A percentile compares a stretch with the other conserved stretches of the same genome.
These are phyloP conservation scores for Chamaecyparis obtusa DNA, from an alignment of 75 land plant genomes.

Conservation along the genomic window DNA sequence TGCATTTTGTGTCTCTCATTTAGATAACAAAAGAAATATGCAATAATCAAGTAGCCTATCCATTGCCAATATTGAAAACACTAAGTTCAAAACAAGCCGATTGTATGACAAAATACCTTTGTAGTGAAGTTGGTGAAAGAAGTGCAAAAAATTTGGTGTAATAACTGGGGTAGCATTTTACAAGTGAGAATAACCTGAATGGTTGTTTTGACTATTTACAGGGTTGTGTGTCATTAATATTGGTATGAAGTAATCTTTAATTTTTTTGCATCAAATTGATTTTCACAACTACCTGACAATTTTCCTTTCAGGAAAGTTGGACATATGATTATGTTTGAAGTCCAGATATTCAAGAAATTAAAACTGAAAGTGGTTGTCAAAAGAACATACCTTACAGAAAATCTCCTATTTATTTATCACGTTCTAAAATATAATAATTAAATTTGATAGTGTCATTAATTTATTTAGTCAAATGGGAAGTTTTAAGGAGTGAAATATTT, in stretches of 20 bases:
- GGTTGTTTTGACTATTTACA: background rate
- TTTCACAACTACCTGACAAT: background rate
- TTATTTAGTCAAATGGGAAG: background rate
- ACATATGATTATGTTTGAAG: background rate
- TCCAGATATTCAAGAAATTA: background rate
- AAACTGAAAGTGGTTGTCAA: background rate
- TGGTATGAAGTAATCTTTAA: background rate
- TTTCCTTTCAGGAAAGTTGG: background rate
- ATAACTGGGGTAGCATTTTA: no score
- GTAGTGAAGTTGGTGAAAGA: no score
- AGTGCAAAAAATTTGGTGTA: no score
- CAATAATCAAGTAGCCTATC: no score
- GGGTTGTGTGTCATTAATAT: background rate
- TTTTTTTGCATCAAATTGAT: background rate
- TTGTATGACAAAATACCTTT: no score
- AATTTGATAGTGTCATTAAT: background rate
- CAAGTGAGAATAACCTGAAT: background rate
- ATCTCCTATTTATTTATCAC: background rate
- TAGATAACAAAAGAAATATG: no score
- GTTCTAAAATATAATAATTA: background rate
- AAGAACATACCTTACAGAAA: background rate
- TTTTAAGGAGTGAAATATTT: background rate
- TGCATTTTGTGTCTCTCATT: no score
- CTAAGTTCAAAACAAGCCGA: no score
- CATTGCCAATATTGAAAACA: no score